Evolutionary conservation across 768 basidiomycete genomes (phyloP).

Genomic region (Pisolithus tinctorius): DNA sequence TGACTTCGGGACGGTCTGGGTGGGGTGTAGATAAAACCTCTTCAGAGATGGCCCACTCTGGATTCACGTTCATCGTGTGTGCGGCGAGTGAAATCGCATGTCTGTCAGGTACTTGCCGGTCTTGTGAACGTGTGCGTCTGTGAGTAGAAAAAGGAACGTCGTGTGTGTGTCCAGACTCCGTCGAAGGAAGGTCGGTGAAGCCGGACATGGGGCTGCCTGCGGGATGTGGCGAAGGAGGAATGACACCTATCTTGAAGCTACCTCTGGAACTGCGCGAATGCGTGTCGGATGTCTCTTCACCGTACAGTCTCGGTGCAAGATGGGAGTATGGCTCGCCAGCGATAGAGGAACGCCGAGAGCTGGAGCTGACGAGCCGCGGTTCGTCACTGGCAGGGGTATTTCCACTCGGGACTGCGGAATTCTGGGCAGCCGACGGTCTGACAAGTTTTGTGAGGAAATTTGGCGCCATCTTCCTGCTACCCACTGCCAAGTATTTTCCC

Average conservation of each 20-base stretch:
- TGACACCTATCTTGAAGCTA: slow-evolving; percentile 26
- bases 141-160: slow-evolving; percentile 4
- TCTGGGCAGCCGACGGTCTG: slow-evolving; percentile 10
- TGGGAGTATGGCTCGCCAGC: slow-evolving; percentile 2
- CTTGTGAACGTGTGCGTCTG: slow-evolving; percentile 25
- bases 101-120: slow-evolving; percentile 23
- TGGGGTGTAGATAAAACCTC: slow-evolving; percentile 26
- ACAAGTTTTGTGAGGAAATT: slow-evolving; percentile 27
- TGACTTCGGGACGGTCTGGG: slow-evolving; percentile 9
- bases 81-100: slow-evolving; percentile 29
- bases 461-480: slow-evolving; percentile 16
- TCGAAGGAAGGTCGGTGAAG: slow-evolving; percentile 1
- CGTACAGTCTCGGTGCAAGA: background rate
- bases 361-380: background rate
- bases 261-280: slow-evolving; percentile 9
- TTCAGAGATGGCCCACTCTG: slow-evolving; percentile 6
- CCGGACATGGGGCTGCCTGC: slow-evolving; percentile 13
- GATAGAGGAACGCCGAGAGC: background rate
- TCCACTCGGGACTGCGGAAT: slow-evolving; percentile 1
- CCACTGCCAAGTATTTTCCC: too few relatives aligned
- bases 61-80: slow-evolving; percentile 20
- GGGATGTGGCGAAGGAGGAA: slow-evolving; percentile 22
- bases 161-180: slow-evolving; percentile 6
- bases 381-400: slow-evolving; percentile 1
- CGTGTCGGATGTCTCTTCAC: background rate